Conservation (phyloP, 805 yeast species). For the Candida cerambycidarum region DNA sequence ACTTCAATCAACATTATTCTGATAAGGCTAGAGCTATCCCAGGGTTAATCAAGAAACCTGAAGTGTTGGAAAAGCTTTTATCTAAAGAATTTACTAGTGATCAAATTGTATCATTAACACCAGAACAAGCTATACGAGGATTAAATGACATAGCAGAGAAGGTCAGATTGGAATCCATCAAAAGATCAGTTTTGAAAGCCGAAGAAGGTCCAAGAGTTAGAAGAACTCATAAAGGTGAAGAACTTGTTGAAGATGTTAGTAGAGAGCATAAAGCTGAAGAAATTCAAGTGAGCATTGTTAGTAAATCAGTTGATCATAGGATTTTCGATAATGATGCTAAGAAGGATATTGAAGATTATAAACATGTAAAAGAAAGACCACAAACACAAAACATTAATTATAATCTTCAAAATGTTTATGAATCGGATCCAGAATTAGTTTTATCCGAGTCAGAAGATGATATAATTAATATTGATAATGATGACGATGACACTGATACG, state of each 20-base stretch:
- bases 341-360: background rate
- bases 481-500: constrained; percentile 16
- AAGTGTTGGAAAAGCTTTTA: constrained; percentile 57
- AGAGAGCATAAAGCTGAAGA: constrained; percentile 26
- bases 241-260: constrained; percentile 53
- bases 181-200: constrained; percentile 63
- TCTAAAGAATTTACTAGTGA: constrained; percentile 52
- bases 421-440: constrained; percentile 1
- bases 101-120: constrained; percentile 61
- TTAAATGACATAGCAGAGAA: constrained; percentile 67
- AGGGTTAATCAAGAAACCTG: constrained; percentile 48
- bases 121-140: constrained; percentile 81
- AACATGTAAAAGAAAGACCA: background rate
- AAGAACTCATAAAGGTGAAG: constrained; percentile 88
- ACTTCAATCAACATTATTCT: constrained; percentile 49
- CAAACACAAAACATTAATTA: background rate
- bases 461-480: constrained; percentile 20
- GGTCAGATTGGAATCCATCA: constrained; percentile 66
- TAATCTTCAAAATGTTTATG: constrained; percentile 1
- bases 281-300: constrained; percentile 26
- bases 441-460: constrained; percentile 16
- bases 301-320: constrained; percentile 38
- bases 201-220: constrained; percentile 62
- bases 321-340: constrained; percentile 21
- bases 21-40: constrained; percentile 64